Conservation (phyloP, 2,329 filamentous ascomycete species). For the Dothideomycetidae sp. region DNA sequence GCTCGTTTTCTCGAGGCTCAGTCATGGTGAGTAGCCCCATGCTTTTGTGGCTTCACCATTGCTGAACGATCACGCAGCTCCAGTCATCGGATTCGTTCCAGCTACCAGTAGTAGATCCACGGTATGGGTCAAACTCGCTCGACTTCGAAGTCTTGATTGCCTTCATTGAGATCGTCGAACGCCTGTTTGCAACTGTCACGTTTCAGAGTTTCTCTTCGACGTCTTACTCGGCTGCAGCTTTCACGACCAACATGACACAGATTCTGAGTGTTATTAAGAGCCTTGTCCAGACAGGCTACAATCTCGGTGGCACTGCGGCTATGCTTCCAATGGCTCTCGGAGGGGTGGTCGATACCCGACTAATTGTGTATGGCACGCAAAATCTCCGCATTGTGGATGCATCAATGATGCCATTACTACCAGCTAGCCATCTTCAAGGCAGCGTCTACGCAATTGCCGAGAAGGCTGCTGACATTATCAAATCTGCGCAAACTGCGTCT, state of each 20-base stretch:
- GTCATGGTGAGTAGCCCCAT: conserved; percentile 15
- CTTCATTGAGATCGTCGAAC: conserved; percentile 19
- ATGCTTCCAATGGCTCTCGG: conserved; percentile 36
- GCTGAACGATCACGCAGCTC: conserved; percentile 17
- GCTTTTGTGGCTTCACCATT: not conserved
- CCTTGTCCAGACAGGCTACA: conserved; percentile 31
- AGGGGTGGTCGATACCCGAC: conserved; percentile 34
- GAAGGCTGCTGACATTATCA: conserved; percentile 37
- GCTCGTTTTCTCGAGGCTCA: conserved; percentile 33
- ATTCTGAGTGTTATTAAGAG: conserved; percentile 17
- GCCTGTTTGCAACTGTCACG: conserved; percentile 15
- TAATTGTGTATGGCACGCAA: conserved; percentile 31
- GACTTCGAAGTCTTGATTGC: conserved; percentile 21
- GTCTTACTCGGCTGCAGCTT: conserved; percentile 14
- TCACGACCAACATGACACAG: conserved; percentile 17
- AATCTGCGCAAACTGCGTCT: conserved; percentile 15
- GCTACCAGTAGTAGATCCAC: conserved; percentile 29
- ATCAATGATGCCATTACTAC: conserved; percentile 32
- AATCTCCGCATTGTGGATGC: conserved; percentile 35
- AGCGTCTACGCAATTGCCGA: conserved; percentile 23
- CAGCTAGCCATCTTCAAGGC: conserved; percentile 22
- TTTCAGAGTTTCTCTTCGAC: conserved; percentile 16
- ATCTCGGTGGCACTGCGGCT: conserved; percentile 37
- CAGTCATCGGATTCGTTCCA: conserved; percentile 26
- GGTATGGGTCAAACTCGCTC: conserved; percentile 31